A percentile compares a stretch with the other conserved stretches of the same genome.
phyloP scores from a whole-genome alignment of 306 rosid species.

The Pyrus pyrifolia region DNA sequence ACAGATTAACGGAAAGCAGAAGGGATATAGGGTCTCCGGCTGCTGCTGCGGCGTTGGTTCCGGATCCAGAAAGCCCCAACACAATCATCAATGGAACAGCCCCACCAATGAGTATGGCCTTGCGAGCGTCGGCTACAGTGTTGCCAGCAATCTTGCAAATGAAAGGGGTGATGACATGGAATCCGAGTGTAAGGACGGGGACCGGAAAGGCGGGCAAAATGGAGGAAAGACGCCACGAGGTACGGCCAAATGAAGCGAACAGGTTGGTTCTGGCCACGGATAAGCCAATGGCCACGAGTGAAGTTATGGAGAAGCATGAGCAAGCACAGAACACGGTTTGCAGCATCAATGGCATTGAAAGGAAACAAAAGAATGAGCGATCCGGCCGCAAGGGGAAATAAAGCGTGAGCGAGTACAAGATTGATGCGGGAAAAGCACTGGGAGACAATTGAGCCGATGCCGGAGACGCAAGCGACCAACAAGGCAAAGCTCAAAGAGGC shows the following conservation, averaged over 20 bases:
- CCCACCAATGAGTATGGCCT: conserved; percentile 50
- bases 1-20: conserved; percentile 47
- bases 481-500: conserved; percentile 37
- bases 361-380: conserved; percentile 33
- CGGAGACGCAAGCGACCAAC: conserved; percentile 54
- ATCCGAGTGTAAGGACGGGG: conserved; percentile 47
- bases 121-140: conserved; percentile 35
- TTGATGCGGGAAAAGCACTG: conserved; percentile 23
- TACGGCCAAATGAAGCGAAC: too few relatives aligned
- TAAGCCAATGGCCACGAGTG: background rate
- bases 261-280: too few relatives aligned
- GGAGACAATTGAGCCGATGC: conserved; percentile 40
- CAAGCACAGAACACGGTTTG: conserved; percentile 39
- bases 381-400: conserved; percentile 36
- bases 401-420: conserved; percentile 20
- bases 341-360: conserved; percentile 35
- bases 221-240: conserved; percentile 37
- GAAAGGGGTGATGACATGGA: conserved; percentile 58
- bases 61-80: conserved; percentile 40
- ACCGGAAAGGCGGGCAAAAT: conserved; percentile 44
- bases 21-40: conserved; percentile 35
- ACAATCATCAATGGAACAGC: conserved; percentile 44
- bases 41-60: background rate
- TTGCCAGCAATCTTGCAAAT: conserved; percentile 50
- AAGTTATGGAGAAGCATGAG: conserved; percentile 42